Evolutionary conservation across 495 filamentous ascomycete species (phyloP), one percentile per base, ranked within the genome.

Genomic region (Podospora australis): DNA sequence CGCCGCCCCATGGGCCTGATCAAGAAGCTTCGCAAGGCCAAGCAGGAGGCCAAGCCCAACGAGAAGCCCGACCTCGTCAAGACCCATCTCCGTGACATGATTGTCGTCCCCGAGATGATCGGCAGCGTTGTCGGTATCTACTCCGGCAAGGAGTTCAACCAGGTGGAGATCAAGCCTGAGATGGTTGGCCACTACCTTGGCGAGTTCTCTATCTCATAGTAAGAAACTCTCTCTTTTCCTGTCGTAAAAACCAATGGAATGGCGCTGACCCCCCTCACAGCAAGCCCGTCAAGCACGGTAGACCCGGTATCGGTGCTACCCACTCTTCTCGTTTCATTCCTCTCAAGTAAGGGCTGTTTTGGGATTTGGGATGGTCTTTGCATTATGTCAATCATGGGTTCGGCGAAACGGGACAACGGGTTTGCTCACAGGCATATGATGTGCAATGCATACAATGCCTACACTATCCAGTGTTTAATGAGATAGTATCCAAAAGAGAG

Each of bases 301-400:
- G 92, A 75, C 92, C 92, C 64, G 92, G 92, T 95, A 98, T 98
- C 74, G 92, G 92, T 90, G 92, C 92, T 64, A 98, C 92, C 58
- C 92, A 98, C 84, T 96, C 90, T 80, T 97, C 94, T 72, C 88
- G 92, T 82, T 97, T 97, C 82, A 97, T 97, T 82, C 90, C 90
- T 73, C 83, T 97, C 66, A 97, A 96, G 81, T 96, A 95, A 83
- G 79, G 66, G 67, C 66, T 38, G n/a, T n/a, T n/a, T n/a, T n/a
- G 60, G 66, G 56, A 54, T 54, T 44, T 48, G 57, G 64, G 58
- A n/a, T 55, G 58, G 63, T 68, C 60, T 48, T 58, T 69, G 65
- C 63, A 66, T 70, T 68, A 57, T 59, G 55, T 65, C 63, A 64
- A 49, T 66, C 58, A 66, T 61, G 62, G 62, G 57, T 60, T 57